Evolutionary conservation across 2,329 filamentous ascomycete genomes (phyloP).

Genomic region (Scedosporium aurantiacum): DNA sequence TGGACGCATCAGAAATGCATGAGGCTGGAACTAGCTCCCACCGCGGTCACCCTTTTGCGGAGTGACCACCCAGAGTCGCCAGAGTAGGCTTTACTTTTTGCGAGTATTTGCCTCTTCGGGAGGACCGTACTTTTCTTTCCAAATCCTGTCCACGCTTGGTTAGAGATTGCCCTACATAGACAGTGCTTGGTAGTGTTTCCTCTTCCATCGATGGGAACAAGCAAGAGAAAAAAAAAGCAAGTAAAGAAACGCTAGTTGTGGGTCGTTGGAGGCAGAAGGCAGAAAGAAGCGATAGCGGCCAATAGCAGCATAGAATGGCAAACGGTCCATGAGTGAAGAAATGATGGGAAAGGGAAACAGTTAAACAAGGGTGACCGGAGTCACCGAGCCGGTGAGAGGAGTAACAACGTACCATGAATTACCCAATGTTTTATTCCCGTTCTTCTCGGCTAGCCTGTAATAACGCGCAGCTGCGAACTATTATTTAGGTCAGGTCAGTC

Average conservation of each 20-base stretch:
- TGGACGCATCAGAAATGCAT: no score
- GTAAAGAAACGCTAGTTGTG: no score
- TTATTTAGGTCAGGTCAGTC: slow-evolving; percentile 1
- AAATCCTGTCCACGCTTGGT: slow-evolving; percentile 56
- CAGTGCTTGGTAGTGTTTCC: background rate
- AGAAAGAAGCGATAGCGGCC: no score
- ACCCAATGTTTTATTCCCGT: slow-evolving; percentile 79
- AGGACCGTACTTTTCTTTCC: slow-evolving; percentile 88
- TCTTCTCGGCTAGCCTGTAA: slow-evolving; percentile 80
- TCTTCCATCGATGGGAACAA: background rate
- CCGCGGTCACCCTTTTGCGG: slow-evolving; percentile 5
- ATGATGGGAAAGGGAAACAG: background rate
- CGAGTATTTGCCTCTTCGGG: slow-evolving; percentile 18
- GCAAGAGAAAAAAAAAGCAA: background rate
- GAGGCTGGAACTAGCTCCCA: background rate
- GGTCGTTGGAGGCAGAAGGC: no score
- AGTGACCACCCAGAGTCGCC: background rate
- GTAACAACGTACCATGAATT: slow-evolving; percentile 73
- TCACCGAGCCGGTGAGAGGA: background rate
- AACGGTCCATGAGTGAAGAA: background rate
- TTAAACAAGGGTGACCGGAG: background rate
- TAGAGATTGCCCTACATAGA: slow-evolving; percentile 1
- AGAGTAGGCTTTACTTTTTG: slow-evolving; percentile 26
- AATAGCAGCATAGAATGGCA: background rate
- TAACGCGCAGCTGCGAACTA: slow-evolving; percentile 78